Percentiles rank a stretch among this genome's conserved stretches.
Evolutionary conservation across 2,329 filamentous ascomycete species (phyloP).

Genomic region (Colletotrichum kahawae): DNA sequence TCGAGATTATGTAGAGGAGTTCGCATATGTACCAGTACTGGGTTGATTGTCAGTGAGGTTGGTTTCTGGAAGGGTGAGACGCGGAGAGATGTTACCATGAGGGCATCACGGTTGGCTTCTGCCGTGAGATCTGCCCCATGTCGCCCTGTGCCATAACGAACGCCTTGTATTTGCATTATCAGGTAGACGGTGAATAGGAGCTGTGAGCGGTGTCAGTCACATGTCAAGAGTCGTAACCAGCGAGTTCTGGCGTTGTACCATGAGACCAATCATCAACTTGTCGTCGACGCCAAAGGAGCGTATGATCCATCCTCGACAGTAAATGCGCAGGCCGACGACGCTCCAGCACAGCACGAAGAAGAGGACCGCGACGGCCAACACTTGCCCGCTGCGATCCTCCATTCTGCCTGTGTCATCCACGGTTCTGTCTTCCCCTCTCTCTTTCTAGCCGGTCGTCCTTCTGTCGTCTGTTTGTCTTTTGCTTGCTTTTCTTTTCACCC

Average conservation of each 20-base stretch:
- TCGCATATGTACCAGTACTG: constrained; percentile 47
- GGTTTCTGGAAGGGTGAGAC: neutral
- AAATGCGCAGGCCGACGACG: constrained; percentile 32
- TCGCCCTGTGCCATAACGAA: constrained; percentile 31
- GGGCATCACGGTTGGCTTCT: constrained; percentile 28
- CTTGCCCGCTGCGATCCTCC: constrained; percentile 27
- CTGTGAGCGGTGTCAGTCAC: constrained; percentile 8
- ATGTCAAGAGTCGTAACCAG: neutral
- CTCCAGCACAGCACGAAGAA: constrained; percentile 40
- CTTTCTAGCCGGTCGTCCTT: neutral
- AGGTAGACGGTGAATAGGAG: constrained; percentile 29
- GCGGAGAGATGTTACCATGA: constrained; percentile 29
- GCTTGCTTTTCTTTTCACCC: neutral
- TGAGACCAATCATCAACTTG: constrained; percentile 35
- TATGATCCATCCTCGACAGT: constrained; percentile 35
- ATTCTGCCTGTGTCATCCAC: constrained; percentile 6
- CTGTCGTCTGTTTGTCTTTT: neutral
- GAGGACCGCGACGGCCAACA: constrained; percentile 30
- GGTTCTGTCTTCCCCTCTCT: neutral
- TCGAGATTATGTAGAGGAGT: constrained; percentile 41
- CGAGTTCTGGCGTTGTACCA: constrained; percentile 25
- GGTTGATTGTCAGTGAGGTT: neutral
- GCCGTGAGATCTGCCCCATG: constrained; percentile 25
- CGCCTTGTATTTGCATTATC: constrained; percentile 28
- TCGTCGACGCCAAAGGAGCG: constrained; percentile 37